Base-by-base conservation (phyloP, 192 early-diverging fungal genomes). In the Entomortierella parvispora region DNA sequence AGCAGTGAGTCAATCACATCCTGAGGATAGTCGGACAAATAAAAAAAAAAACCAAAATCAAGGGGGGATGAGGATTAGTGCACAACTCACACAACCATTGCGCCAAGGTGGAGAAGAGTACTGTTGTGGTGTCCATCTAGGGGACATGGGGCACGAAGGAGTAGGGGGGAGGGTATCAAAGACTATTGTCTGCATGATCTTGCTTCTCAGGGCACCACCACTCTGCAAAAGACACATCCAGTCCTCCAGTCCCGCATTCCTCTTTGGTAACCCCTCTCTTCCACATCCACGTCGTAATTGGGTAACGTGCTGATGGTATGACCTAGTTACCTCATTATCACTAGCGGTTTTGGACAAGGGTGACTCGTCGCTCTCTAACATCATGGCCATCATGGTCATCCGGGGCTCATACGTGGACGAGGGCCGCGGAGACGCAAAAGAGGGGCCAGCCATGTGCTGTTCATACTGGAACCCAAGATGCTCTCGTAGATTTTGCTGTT, bases 1-100 rank as follows among this genome's bases (percentile, higher is more conserved):
- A 77, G 65, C 23, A 88, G 57, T 2, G 87, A 86, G 29, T 85
- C 63, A 15, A 79, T 67, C 4, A 87, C 84, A 71, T 82, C 66
- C 75, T 82, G 28, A 68, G 18, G 22, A 17, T 43, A 34, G 26
- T n/a, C 6, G 28, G 10, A 34, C 48, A 37, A 25, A 23, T 8
- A 15, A 17, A 34, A 22, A 10, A 18, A 56, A 56, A 14, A 29
- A 23, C 18, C 34, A 31, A 12, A 23, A 10, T 29, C 29, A 32
- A 43, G 33, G 34, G 57, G 37, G n/a, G 22, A 40, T 44, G 15
- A 58, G 34, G 5, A 40, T 40, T n/a, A n/a, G n/a, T n/a, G n/a
- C n/a, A n/a, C n/a, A n/a, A n/a, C n/a, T n/a, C n/a, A n/a, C n/a
- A n/a, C n/a, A n/a, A n/a, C n/a, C n/a, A n/a, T n/a, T n/a, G n/a